Evolutionary conservation across 2,329 filamentous ascomycete species (phyloP).

Genomic region (Diaporthe humulicola): DNA sequence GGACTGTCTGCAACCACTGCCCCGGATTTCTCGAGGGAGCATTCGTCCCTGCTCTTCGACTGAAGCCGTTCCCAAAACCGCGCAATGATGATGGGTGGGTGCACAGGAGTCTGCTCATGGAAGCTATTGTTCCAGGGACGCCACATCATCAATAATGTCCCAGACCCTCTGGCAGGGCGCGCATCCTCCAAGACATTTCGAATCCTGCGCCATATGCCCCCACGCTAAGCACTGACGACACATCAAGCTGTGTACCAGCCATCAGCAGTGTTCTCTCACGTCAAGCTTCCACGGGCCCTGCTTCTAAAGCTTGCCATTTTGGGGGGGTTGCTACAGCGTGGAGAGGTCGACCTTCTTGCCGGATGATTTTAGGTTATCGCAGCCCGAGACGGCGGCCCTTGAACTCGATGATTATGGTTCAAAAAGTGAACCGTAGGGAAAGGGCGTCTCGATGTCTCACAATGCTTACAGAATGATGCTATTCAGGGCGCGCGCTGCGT

Average conservation of each 20-base stretch:
- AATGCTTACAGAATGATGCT: not conserved
- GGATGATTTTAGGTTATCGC: not conserved
- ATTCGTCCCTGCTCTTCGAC: not conserved
- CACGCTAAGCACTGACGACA: not conserved
- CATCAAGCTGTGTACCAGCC: not conserved
- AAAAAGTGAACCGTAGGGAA: not conserved
- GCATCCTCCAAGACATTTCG: conserved; percentile 2
- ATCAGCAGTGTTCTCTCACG: not conserved
- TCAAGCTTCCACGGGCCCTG: not conserved
- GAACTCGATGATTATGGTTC: not conserved
- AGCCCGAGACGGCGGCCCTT: not conserved
- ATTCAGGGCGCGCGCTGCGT: conserved; percentile 4
- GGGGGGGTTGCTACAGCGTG: not conserved
- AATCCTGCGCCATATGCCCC: not conserved
- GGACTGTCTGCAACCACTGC: not conserved
- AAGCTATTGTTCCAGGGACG: conserved; percentile 3
- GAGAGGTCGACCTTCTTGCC: not conserved
- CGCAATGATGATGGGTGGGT: not conserved
- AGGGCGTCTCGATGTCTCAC: conserved; percentile 6
- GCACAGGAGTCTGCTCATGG: not conserved
- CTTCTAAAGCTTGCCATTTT: too few species aligned
- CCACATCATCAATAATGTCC: conserved; percentile 25
- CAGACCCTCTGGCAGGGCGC: conserved; percentile 13
- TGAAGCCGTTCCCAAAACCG: not conserved
- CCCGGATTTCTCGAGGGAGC: too few species aligned